A percentile compares a stretch with the other conserved stretches of the same genome.
phyloP scores from a whole-genome alignment of 2,329 filamentous ascomycete genomes.

The Colletotrichum liaoningense region DNA sequence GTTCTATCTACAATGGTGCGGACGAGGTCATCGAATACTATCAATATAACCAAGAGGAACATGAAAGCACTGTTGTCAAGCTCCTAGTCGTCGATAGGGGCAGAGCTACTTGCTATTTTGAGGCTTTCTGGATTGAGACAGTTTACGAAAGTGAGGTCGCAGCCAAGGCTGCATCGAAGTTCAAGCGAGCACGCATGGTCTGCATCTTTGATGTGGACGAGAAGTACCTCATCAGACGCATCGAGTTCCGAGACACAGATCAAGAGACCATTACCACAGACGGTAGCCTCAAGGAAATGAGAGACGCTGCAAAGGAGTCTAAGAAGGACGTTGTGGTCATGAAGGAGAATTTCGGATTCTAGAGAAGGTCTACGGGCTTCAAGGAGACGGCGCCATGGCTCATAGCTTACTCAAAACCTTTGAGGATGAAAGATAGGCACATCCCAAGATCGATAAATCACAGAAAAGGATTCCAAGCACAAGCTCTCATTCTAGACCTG shows the following conservation, averaged over 20 bases:
- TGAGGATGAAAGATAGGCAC: background rate
- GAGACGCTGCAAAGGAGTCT: background rate
- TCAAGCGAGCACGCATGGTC: background rate
- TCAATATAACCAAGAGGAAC: rapidly evolving
- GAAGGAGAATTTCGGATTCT: background rate
- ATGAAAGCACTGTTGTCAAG: background rate
- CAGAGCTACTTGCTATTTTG: background rate
- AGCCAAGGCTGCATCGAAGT: background rate
- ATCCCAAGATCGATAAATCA: rapidly evolving
- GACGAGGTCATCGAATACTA: background rate
- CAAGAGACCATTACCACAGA: background rate
- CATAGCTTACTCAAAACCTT: background rate
- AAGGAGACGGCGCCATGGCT: background rate
- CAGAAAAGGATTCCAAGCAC: too few species aligned
- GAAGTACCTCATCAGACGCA: background rate
- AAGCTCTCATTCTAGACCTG: background rate
- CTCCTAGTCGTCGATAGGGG: background rate
- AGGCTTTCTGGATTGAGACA: background rate
- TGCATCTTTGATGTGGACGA: background rate
- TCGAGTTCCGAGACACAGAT: background rate
- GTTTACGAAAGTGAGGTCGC: rapidly evolving
- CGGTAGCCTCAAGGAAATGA: background rate
- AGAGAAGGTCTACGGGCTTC: background rate
- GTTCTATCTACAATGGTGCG: background rate
- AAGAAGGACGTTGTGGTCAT: background rate